These are phyloP conservation scores for Pseudocercospora pini-densiflorae DNA, from an alignment of 2,329 filamentous ascomycete genomes.

Conservation along the genomic window DNA sequence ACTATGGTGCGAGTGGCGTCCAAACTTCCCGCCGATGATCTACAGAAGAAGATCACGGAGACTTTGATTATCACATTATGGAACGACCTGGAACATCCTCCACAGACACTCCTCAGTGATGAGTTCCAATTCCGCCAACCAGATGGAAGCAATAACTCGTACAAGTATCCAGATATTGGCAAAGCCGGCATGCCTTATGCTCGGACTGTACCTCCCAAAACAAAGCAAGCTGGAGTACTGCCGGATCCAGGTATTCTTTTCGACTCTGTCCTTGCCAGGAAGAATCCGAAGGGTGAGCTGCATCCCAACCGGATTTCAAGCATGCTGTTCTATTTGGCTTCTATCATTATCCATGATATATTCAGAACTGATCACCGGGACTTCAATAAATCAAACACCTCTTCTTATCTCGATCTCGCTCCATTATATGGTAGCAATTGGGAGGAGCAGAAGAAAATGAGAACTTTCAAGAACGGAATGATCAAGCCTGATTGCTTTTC, in stretches of 20 bases:
- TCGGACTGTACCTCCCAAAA: conserved; percentile 64
- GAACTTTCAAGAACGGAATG: conserved; percentile 68
- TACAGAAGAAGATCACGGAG: conserved; percentile 48
- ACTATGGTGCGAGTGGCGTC: conserved; percentile 55
- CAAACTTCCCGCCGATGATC: conserved; percentile 47
- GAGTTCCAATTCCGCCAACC: conserved; percentile 54
- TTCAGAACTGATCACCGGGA: conserved; percentile 69
- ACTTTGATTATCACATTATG: conserved; percentile 53
- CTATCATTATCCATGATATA: conserved; percentile 66
- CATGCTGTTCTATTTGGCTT: conserved; percentile 75
- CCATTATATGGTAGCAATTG: conserved; percentile 75
- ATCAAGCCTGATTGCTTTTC: conserved; percentile 74
- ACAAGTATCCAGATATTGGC: conserved; percentile 66
- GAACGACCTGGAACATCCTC: conserved; percentile 55
- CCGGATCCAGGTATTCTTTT: conserved; percentile 71
- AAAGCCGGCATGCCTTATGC: conserved; percentile 71
- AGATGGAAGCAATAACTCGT: conserved; percentile 60
- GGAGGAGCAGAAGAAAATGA: conserved; percentile 67
- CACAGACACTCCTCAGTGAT: conserved; percentile 48
- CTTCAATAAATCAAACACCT: conserved; percentile 67
- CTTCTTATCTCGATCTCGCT: conserved; percentile 74
- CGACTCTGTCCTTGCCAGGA: conserved; percentile 68
- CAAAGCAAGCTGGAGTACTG: conserved; percentile 61
- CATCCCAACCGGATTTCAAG: conserved; percentile 76
- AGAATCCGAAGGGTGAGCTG: conserved; percentile 58